A percentile compares a stretch with the other conserved stretches of the same genome.
These are phyloP conservation scores for Trichoderma guizhouense DNA, from an alignment of 2,329 filamentous ascomycete genomes.

Conservation along the genomic window DNA sequence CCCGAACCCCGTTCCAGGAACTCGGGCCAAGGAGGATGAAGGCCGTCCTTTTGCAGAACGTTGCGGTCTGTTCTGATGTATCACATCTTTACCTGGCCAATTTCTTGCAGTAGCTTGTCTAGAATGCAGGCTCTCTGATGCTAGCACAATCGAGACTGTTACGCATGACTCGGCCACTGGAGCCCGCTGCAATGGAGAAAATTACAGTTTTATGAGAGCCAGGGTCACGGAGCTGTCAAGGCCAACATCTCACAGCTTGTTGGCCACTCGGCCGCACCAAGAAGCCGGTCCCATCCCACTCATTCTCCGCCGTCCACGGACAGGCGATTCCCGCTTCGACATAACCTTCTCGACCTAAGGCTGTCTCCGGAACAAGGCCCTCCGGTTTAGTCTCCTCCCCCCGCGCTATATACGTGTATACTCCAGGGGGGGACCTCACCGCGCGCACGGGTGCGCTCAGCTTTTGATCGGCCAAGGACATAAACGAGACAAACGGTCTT, in stretches of 20 bases:
- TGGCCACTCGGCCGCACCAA: slow-evolving; percentile 7
- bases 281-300: not conserved
- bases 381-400: not conserved
- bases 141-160: slow-evolving; percentile 8
- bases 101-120: slow-evolving; percentile 17
- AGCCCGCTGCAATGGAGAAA: not conserved
- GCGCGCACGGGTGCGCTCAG: slow-evolving; percentile 10
- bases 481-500: not conserved
- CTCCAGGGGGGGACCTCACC: not conserved
- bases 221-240: slow-evolving; percentile 7
- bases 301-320: not conserved
- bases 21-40: not conserved
- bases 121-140: not conserved
- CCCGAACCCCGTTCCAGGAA: not conserved
- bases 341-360: not conserved
- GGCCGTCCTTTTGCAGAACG: not conserved
- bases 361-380: not conserved
- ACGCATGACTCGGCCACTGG: not conserved
- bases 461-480: not conserved
- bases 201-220: not conserved
- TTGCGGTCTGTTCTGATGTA: not conserved
- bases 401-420: not conserved
- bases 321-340: not conserved
- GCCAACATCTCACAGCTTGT: not conserved
- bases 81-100: not conserved